Conservation (phyloP, 129 eudicot species). For the Chrysanthemum makinoi region DNA sequence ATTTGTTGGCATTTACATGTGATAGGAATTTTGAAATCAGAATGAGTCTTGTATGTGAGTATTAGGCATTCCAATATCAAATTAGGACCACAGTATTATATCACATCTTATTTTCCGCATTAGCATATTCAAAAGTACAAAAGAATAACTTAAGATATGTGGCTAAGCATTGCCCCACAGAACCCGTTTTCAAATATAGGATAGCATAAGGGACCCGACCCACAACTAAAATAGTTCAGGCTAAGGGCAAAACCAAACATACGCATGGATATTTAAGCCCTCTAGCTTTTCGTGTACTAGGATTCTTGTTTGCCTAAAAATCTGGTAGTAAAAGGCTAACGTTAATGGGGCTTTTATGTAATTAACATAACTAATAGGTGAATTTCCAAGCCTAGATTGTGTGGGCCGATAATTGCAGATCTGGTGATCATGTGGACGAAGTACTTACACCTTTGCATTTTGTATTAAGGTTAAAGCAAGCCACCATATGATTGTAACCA, state of each 20-base stretch:
- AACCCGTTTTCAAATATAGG: neutral
- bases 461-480: too few relatives aligned
- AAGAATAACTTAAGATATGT: constrained; percentile 26
- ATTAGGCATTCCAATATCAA: neutral
- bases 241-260: neutral
- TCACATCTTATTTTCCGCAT: constrained; percentile 28
- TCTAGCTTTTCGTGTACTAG: neutral
- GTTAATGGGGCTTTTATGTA: neutral
- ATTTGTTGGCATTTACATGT: constrained; percentile 20
- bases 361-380: neutral
- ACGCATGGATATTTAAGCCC: neutral
- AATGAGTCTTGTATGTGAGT: constrained; percentile 8
- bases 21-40: constrained; percentile 13
- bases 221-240: neutral
- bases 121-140: constrained; percentile 20
- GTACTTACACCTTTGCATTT: too few relatives aligned
- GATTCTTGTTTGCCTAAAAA: neutral
- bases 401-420: too few relatives aligned
- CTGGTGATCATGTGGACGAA: too few relatives aligned
- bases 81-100: constrained; percentile 25
- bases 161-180: constrained; percentile 27
- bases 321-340: too few relatives aligned
- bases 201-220: neutral
- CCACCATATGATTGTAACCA: too few relatives aligned
- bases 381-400: too few relatives aligned